Base-by-base conservation (phyloP, 495 filamentous ascomycete species). In the Penicillium macrosclerotiorum region DNA sequence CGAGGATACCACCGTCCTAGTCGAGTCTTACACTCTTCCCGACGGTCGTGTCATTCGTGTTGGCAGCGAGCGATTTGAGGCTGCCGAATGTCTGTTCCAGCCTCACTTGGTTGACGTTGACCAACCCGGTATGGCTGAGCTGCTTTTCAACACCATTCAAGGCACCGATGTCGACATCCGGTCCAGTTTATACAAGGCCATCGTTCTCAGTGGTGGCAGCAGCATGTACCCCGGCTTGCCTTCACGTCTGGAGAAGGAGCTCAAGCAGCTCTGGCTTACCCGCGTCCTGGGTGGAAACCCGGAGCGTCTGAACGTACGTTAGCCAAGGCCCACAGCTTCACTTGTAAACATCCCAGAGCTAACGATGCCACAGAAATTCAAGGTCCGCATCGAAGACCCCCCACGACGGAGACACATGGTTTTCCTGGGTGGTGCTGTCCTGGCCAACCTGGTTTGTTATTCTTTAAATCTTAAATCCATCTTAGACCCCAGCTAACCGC, bases 181-280 rank as follows among this genome's bases (percentile, higher is more conserved):
- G 43, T 82, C 81, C 34, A 93, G 88, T 55, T 74, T 99, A 45
- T 99, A 94, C 78, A 95, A 95, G 75, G 93, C 94, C 3, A 86
- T 99, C 55, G 93, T 99, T 48, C 81, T 99, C 36, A 95, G 89
- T 33, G 93, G 93, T 54, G 93, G 93, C 50, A 91, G 85, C 71
- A 92, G 86, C 80, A 99, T 99, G 93, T 99, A 99, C 62, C 93
- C 93, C 0, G 93, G 93, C 47, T 75, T 99, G 41, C 94, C 93
- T 11, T 92, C 88, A 32, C 80, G 93, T 39, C 72, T 99, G 63
- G 93, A 99, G 77, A 97, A 97, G 75, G 93, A 99, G 71, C 69
- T 99, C 51, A 97, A 97, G 76, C 93, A 99, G 73, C 67, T 99
- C 59, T 97, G 94, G 94, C 79, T 99, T 44, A 96, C 93, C 9